Evolutionary conservation across 768 basidiomycete species (phyloP).

Genomic region (Podaxis mareebaensis): DNA sequence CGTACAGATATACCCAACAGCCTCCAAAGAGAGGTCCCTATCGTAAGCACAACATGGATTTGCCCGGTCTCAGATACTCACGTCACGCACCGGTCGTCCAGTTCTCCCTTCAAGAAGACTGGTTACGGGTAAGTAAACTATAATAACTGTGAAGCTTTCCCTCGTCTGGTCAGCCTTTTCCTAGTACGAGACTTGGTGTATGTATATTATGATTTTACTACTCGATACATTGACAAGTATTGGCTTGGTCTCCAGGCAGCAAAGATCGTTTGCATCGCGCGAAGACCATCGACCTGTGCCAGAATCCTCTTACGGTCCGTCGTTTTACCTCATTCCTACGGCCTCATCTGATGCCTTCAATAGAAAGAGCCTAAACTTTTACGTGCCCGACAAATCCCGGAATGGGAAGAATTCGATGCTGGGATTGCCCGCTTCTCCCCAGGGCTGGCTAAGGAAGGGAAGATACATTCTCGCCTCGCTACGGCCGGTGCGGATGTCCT

Average conservation of each 20-base stretch:
- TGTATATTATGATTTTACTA: slow-evolving; percentile 24
- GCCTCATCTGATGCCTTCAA: neutral
- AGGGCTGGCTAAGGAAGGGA: slow-evolving; percentile 67
- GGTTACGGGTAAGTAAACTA: slow-evolving; percentile 79
- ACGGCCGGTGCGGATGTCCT: slow-evolving; percentile 70
- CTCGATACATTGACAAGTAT: neutral
- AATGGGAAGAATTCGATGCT: slow-evolving; percentile 93
- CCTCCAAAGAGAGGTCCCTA: slow-evolving; percentile 88
- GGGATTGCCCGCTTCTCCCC: slow-evolving; percentile 87
- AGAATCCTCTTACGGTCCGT: slow-evolving; percentile 90
- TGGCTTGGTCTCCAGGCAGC: slow-evolving; percentile 50
- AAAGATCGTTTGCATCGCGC: slow-evolving; percentile 80
- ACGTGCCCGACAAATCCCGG: slow-evolving; percentile 92
- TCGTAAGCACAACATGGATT: slow-evolving; percentile 55
- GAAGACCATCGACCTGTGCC: slow-evolving; percentile 94
- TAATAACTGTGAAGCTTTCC: neutral
- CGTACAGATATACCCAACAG: slow-evolving; percentile 90
- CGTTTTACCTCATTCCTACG: neutral
- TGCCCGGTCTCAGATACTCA: neutral
- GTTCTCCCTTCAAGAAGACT: slow-evolving; percentile 89
- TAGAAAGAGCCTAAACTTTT: slow-evolving; percentile 97
- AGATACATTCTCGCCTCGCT: slow-evolving; percentile 65
- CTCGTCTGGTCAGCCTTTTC: slow-evolving; percentile 9
- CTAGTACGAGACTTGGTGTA: slow-evolving; percentile 99
- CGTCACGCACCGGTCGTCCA: slow-evolving; percentile 28